These are phyloP conservation scores for Emmonsiellopsis sp. DNA, from an alignment of 2,329 filamentous ascomycete genomes.

Conservation along the genomic window DNA sequence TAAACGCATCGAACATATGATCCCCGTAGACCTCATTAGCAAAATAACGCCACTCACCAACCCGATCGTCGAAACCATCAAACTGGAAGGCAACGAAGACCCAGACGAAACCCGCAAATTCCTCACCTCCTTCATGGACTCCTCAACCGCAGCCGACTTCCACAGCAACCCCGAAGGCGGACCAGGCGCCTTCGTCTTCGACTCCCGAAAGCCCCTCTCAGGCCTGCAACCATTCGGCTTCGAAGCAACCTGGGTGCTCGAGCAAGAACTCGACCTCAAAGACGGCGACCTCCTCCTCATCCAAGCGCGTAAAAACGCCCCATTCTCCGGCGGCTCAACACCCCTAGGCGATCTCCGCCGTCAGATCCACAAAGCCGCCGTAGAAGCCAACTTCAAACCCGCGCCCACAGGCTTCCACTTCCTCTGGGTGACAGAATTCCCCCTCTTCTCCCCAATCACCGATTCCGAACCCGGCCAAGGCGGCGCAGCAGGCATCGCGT, in stretches of 20 bases:
- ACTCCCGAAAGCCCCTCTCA: conserved; percentile 62
- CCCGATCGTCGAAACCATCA: conserved; percentile 68
- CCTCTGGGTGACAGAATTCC: conserved; percentile 84
- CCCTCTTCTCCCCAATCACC: conserved; percentile 71
- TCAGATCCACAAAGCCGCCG: conserved; percentile 59
- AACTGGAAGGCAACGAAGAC: conserved; percentile 44
- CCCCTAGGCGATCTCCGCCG: conserved; percentile 63
- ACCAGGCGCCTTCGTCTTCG: conserved; percentile 68
- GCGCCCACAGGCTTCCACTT: conserved; percentile 52
- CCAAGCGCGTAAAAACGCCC: conserved; percentile 62
- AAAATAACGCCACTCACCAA: conserved; percentile 64
- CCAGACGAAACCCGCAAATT: conserved; percentile 52
- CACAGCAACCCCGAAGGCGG: conserved; percentile 64
- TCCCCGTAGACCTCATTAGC: conserved; percentile 55
- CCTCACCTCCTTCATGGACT: conserved; percentile 61
- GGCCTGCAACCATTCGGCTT: conserved; percentile 73
- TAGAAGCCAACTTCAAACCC: conserved; percentile 51
- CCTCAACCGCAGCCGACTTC: conserved; percentile 49
- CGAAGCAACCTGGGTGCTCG: conserved; percentile 53
- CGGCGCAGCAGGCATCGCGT: conserved; percentile 66
- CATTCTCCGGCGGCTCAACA: conserved; percentile 64
- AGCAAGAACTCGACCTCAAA: conserved; percentile 45
- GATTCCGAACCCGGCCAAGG: conserved; percentile 69
- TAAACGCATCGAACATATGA: conserved; percentile 52
- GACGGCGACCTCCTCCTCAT: conserved; percentile 73